A percentile compares a stretch with the other conserved stretches of the same genome.
phyloP scores from a whole-genome alignment of 441 rosid species.

The Gossypium laxum region DNA sequence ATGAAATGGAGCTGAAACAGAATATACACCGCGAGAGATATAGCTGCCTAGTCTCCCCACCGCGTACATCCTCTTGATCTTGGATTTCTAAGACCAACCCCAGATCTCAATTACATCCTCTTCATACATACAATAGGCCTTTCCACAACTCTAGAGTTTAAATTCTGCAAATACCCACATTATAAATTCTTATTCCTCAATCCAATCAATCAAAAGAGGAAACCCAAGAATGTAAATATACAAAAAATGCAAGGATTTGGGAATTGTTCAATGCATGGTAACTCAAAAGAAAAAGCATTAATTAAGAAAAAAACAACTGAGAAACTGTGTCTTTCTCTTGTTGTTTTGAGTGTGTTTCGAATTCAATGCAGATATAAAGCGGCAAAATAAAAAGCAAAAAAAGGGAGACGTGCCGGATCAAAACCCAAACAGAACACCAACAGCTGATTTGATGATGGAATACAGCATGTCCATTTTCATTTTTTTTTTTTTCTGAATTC shows the following conservation, averaged over 20 bases:
- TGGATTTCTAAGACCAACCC: constrained; percentile 15
- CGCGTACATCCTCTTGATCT: constrained; percentile 44
- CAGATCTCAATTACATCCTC: constrained; percentile 13
- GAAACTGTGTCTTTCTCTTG: constrained; percentile 1
- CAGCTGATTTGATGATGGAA: constrained; percentile 16
- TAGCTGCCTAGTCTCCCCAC: constrained; percentile 83
- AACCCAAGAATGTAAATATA: constrained; percentile 1
- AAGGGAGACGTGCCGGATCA: neutral
- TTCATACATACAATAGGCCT: neutral
- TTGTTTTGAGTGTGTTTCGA: neutral
- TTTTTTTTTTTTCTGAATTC: constrained; percentile 13
- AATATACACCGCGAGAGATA: constrained; percentile 69
- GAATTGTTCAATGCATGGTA: neutral
- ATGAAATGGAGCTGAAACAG: constrained; percentile 83
- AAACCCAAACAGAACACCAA: constrained; percentile 17
- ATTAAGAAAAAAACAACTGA: constrained; percentile 15
- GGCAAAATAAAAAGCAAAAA: neutral
- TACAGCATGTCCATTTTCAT: constrained; percentile 35
- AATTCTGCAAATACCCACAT: constrained; percentile 16
- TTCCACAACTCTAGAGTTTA: neutral
- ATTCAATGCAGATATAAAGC: constrained; percentile 15
- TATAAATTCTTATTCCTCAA: constrained; percentile 19
- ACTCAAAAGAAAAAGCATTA: constrained; percentile 15
- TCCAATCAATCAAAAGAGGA: neutral
- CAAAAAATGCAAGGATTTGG: constrained; percentile 14